These are phyloP conservation scores for Lactarius sanguifluus DNA, from an alignment of 768 basidiomycete species.

Conservation along the genomic window DNA sequence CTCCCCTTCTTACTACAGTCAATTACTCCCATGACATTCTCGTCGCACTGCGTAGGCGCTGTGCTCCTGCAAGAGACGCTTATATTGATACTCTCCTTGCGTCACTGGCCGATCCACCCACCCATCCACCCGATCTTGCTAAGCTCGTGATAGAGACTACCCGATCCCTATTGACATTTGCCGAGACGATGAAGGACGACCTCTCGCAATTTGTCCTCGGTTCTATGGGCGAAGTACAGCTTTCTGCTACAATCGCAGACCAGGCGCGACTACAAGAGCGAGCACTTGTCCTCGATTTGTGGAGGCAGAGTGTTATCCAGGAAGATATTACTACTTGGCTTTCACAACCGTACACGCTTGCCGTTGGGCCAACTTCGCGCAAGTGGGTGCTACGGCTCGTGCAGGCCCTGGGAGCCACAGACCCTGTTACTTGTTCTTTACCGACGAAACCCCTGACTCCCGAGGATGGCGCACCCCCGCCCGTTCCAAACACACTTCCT, in stretches of 20 bases:
- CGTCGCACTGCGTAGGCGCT: constrained; percentile 53
- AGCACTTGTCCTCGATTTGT: constrained; percentile 51
- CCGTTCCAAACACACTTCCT: constrained; percentile 49
- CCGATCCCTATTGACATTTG: constrained; percentile 49
- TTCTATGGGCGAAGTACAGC: constrained; percentile 62
- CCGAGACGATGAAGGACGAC: constrained; percentile 68
- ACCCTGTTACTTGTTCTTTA: constrained; percentile 37
- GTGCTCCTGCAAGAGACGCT: constrained; percentile 64
- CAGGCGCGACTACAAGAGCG: constrained; percentile 59
- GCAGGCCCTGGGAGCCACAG: constrained; percentile 46
- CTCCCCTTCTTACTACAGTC: constrained; percentile 60
- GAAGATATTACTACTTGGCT: constrained; percentile 33
- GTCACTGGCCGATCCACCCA: constrained; percentile 36
- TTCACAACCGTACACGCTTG: constrained; percentile 12
- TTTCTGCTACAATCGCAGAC: constrained; percentile 47
- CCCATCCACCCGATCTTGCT: constrained; percentile 42
- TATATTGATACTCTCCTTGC: constrained; percentile 48
- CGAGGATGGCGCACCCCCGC: constrained; percentile 6
- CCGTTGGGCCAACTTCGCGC: constrained; percentile 28
- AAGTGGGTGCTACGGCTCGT: constrained; percentile 52
- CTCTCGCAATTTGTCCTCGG: constrained; percentile 64
- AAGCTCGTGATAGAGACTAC: constrained; percentile 48
- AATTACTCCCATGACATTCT: constrained; percentile 56
- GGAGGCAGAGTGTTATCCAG: constrained; percentile 41
- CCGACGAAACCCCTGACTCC: constrained; percentile 28